Base-by-base conservation (phyloP, 768 basidiomycete genomes). In the Rhodotorula toruloides region DNA sequence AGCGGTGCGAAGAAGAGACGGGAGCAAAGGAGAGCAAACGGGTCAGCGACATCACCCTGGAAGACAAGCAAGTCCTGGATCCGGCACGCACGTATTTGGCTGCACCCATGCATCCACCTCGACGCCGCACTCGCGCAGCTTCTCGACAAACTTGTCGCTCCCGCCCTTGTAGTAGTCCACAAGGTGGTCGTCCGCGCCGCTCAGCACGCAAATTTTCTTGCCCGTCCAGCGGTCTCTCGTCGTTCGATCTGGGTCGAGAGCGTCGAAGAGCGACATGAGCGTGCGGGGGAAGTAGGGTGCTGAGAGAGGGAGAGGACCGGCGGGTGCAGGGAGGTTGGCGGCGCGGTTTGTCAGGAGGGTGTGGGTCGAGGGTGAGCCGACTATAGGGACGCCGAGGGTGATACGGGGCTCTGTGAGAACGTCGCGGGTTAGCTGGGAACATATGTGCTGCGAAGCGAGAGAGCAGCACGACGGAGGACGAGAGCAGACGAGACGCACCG, bases 151-250 rank as follows among this genome's bases (percentile, higher is more conserved):
- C 7, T 84, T 81, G 66, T 82, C 80, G 76, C 86, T 87, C 53
- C 80, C 76, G 8, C 87, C 88, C 0, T 76, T 64, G 16, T 57
- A 67, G 1, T 19, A 69, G 29, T 54, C 57, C 25, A 91, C 89
- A 22, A 87, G 72, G 48, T 73, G 77, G 76, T 92, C 90, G 29
- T 78, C 80, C 61, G 71, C 82, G 0, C 89, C 90, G 1, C 85
- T 84, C 7, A 92, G 76, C 5, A 87, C 84, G 10, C 92, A 80
- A 21, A 92, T 81, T 73, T 84, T 84, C 79, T 90, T 90, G 1
- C 84, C 86, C 8, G 40, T 52, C 62, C 63, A 72, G 17, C 27
- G 16, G 37, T 1, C 31, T 12, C 49, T 32, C 10, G 50, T 22
- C 0, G 34, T 25, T 25, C 46, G 36, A n/a, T 44, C 55, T 2